phyloP scores from a whole-genome alignment of 305 asterid genomes.

The Andrographis paniculata region DNA sequence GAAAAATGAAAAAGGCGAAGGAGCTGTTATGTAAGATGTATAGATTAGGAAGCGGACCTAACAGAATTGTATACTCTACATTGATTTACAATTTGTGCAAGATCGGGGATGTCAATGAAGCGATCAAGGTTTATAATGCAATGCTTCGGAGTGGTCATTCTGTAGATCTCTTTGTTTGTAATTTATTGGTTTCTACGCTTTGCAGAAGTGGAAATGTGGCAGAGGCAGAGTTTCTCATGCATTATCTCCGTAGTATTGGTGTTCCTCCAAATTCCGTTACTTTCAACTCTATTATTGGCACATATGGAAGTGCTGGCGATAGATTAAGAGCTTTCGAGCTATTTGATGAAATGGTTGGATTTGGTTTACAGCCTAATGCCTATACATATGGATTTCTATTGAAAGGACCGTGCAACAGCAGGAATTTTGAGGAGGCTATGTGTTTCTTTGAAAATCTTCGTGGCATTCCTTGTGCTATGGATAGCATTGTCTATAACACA shows the following conservation, averaged over 20 bases:
- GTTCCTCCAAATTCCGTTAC: conserved; percentile 46
- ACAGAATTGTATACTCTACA: conserved; percentile 44
- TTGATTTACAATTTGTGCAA: conserved; percentile 58
- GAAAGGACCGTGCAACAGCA: conserved; percentile 69
- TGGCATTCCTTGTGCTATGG: conserved; percentile 31
- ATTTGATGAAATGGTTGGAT: conserved; percentile 54
- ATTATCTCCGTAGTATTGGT: conserved; percentile 39
- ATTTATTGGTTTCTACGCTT: conserved; percentile 53
- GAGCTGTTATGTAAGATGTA: conserved; percentile 59
- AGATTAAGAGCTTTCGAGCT: conserved; percentile 47
- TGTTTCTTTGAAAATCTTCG: conserved; percentile 44
- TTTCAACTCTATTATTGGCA: conserved; percentile 53
- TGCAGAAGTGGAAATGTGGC: conserved; percentile 45
- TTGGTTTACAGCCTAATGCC: conserved; percentile 50
- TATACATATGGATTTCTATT: conserved; percentile 58
- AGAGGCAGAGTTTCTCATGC: conserved; percentile 65
- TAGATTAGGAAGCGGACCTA: conserved; percentile 45
- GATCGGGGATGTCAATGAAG: conserved; percentile 42
- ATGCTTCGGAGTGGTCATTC: conserved; percentile 46
- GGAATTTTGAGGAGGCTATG: conserved; percentile 43
- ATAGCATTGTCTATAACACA: conserved; percentile 49
- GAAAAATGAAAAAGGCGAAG: conserved; percentile 37
- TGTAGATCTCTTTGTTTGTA: conserved; percentile 46
- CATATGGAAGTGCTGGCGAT: conserved; percentile 48
- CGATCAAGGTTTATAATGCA: conserved; percentile 36